Evolutionary conservation across 768 basidiomycete species (phyloP).

Genomic region (Ramaria rubella): DNA sequence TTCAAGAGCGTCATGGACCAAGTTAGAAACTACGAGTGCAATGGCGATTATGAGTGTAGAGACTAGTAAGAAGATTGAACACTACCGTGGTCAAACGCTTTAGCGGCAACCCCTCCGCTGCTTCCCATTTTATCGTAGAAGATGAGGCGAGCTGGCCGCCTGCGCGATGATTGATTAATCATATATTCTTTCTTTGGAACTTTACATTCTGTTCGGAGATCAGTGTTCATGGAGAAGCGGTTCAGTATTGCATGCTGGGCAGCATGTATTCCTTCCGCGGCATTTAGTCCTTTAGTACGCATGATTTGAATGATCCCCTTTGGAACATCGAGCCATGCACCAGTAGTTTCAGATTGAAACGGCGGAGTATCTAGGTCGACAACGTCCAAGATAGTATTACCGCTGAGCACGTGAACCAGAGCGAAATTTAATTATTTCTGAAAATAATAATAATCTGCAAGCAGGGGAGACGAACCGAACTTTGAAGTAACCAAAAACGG

Average conservation of each 20-base stretch:
- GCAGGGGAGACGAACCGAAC: slow-evolving; percentile 41
- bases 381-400: slow-evolving; percentile 60
- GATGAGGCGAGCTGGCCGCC: slow-evolving; percentile 68
- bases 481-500: slow-evolving; percentile 83
- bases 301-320: slow-evolving; percentile 46
- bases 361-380: slow-evolving; percentile 75
- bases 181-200: slow-evolving; percentile 68
- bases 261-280: slow-evolving; percentile 78
- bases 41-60: not conserved
- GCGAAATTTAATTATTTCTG: not conserved
- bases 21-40: slow-evolving; percentile 38
- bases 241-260: slow-evolving; percentile 82
- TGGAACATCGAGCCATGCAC: slow-evolving; percentile 77
- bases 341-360: slow-evolving; percentile 67
- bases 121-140: slow-evolving; percentile 72
- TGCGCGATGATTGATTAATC: slow-evolving; percentile 42
- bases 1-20: slow-evolving; percentile 53
- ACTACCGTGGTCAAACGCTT: slow-evolving; percentile 77
- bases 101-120: slow-evolving; percentile 65
- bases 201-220: slow-evolving; percentile 81
- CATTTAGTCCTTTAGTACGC: slow-evolving; percentile 46
- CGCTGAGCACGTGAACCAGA: slow-evolving; percentile 29
- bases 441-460: not conserved
- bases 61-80: not conserved
- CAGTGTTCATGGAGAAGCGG: slow-evolving; percentile 59